Conservation (phyloP, 148 eudicot species). For the Silene conica region DNA sequence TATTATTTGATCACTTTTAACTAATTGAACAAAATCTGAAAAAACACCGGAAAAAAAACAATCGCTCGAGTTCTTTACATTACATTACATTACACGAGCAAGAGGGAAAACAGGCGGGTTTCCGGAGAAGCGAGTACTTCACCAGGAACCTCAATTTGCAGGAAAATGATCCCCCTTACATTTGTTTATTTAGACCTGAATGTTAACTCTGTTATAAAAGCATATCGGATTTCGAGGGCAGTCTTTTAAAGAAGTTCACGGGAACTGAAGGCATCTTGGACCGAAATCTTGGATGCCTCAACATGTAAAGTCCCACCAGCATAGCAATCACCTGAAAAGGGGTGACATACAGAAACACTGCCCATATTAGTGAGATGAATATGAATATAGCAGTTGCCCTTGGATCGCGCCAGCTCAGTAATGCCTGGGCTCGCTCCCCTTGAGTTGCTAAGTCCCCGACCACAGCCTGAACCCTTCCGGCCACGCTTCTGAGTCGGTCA, state of each 20-base stretch:
- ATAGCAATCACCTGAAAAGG: slow-evolving; percentile 83
- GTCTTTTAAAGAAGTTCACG: slow-evolving; percentile 87
- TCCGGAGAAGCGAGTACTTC: slow-evolving; percentile 15
- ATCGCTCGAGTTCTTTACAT: slow-evolving; percentile 24
- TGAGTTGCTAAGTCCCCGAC: slow-evolving; percentile 84
- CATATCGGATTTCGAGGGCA: slow-evolving; percentile 77
- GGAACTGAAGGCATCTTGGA: slow-evolving; percentile 84
- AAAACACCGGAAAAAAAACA: slow-evolving; percentile 8
- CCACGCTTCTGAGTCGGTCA: slow-evolving; percentile 69
- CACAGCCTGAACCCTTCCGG: slow-evolving; percentile 78
- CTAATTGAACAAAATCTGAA: slow-evolving; percentile 22
- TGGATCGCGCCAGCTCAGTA: slow-evolving; percentile 92
- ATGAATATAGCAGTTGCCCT: slow-evolving; percentile 85
- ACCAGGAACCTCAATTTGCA: slow-evolving; percentile 16
- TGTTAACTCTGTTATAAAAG: slow-evolving; percentile 42
- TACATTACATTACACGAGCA: slow-evolving; percentile 25
- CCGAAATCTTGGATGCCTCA: slow-evolving; percentile 86
- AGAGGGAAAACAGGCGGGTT: neutral
- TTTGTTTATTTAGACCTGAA: slow-evolving; percentile 10
- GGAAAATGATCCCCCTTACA: slow-evolving; percentile 1
- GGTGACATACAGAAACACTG: slow-evolving; percentile 75
- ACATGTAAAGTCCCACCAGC: slow-evolving; percentile 57
- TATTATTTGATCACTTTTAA: slow-evolving; percentile 19
- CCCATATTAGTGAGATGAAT: slow-evolving; percentile 59
- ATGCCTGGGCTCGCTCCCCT: slow-evolving; percentile 71